These are phyloP conservation scores for Phytomonas francai DNA, from an alignment of 208 protist species.

Conservation along the genomic window DNA sequence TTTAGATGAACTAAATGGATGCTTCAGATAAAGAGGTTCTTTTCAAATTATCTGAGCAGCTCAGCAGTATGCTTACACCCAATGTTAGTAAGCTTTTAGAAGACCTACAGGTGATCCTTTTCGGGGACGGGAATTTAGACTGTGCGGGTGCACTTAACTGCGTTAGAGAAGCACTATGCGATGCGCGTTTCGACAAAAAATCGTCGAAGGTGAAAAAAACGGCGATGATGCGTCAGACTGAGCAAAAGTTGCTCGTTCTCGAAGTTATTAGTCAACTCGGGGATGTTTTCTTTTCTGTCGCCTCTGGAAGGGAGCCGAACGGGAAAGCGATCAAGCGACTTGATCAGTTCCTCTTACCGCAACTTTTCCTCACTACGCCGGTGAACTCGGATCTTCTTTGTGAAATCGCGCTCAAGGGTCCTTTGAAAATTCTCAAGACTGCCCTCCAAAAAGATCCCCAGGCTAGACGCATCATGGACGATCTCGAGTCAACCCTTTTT, in stretches of 20 bases:
- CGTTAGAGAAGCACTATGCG: neutral
- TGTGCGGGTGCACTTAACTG: neutral
- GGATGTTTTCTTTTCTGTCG: conserved; percentile 14
- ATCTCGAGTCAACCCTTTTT: conserved; percentile 10
- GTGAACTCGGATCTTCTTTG: conserved; percentile 18
- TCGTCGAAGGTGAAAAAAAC: neutral
- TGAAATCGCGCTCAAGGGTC: conserved; percentile 12
- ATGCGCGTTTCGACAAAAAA: neutral
- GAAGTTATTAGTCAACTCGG: conserved; percentile 19
- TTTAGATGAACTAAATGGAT: neutral
- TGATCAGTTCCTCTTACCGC: conserved; percentile 31
- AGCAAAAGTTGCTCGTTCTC: conserved; percentile 17
- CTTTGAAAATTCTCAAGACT: conserved; percentile 12
- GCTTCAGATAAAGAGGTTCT: neutral
- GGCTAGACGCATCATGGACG: conserved; percentile 1
- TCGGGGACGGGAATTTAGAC: neutral
- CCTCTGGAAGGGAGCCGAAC: neutral
- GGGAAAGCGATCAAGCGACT: conserved; percentile 15
- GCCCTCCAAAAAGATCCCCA: neutral
- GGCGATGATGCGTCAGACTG: neutral
- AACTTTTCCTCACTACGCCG: conserved; percentile 25
- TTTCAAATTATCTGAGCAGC: neutral
- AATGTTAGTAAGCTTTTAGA: neutral
- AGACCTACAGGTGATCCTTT: neutral
- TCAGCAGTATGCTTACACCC: neutral